phyloP scores from a whole-genome alignment of 2,329 filamentous ascomycete species.

The Fusarium newnesense region DNA sequence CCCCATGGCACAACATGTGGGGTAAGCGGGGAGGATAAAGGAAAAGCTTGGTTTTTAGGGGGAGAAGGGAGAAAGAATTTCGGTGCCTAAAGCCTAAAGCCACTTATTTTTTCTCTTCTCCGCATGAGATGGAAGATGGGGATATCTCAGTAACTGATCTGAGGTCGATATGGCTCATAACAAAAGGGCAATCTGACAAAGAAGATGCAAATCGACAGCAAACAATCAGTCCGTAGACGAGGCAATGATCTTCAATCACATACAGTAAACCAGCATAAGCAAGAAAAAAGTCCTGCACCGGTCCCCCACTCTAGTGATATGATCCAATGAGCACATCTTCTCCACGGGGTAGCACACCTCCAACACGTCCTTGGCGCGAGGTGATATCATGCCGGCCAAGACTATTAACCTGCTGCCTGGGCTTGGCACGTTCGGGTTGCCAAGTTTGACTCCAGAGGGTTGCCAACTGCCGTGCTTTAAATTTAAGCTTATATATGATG shows the following conservation, averaged over 20 bases:
- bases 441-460: conserved; percentile 16
- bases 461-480: conserved; percentile 16
- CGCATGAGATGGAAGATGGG: neutral
- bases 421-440: conserved; percentile 26
- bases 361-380: conserved; percentile 11
- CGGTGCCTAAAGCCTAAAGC: conserved; percentile 11
- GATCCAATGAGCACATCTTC: neutral
- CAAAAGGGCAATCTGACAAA: no score
- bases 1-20: conserved; percentile 10
- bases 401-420: conserved; percentile 29
- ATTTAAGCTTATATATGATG: conserved; percentile 32
- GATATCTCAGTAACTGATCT: neutral
- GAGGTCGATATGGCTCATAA: neutral
- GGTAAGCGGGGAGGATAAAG: conserved; percentile 14
- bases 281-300: conserved; percentile 1
- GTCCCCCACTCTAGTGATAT: neutral
- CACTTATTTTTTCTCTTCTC: neutral
- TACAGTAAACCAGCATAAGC: neutral
- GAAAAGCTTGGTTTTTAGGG: conserved; percentile 14
- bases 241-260: conserved; percentile 1
- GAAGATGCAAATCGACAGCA: fast-evolving
- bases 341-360: conserved; percentile 22
- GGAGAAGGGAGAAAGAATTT: conserved; percentile 3
- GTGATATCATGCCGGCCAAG: conserved; percentile 26
- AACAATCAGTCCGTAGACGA: fast-evolving